A percentile compares a stretch with the other conserved stretches of the same genome.
Evolutionary conservation across 139 green algal genomes (phyloP).

Genomic region (Pseudopediastrum boryanum): DNA sequence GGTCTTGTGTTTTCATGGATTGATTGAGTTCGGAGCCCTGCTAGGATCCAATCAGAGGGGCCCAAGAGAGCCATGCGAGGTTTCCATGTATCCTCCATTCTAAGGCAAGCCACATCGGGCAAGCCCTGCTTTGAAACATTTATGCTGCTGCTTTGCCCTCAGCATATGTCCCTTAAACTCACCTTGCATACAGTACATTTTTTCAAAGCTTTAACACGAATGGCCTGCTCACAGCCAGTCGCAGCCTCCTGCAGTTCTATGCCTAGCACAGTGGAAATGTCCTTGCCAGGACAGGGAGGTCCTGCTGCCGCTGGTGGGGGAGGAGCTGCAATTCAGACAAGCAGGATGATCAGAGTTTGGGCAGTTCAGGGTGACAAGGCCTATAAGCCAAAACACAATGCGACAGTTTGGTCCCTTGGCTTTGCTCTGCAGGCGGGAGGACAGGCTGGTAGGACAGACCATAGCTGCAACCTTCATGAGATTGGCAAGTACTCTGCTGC

Average conservation of each 20-base stretch:
- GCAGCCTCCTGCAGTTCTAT: constrained; percentile 44
- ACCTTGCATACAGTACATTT: constrained; percentile 36
- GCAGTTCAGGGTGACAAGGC: background rate
- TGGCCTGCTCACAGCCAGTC: constrained; percentile 29
- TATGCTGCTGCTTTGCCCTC: background rate
- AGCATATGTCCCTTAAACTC: background rate
- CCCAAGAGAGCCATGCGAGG: background rate
- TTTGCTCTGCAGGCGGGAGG: background rate
- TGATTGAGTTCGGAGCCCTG: too few species aligned
- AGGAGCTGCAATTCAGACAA: background rate
- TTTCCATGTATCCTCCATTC: too few species aligned
- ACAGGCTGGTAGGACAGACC: background rate
- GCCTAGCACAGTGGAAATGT: constrained; percentile 48
- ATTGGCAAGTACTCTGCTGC: too few species aligned
- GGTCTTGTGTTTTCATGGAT: too few species aligned
- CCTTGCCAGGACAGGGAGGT: constrained; percentile 12
- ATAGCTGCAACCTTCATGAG: too few species aligned
- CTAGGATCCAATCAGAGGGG: background rate
- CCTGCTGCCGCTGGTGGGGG: background rate
- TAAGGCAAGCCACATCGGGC: background rate
- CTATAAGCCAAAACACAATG: background rate
- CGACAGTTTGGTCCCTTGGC: background rate
- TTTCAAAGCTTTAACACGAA: constrained; percentile 18
- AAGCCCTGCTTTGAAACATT: constrained; percentile 18
- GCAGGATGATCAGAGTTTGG: background rate